Percentiles rank a stretch among this genome's conserved stretches.
These are phyloP conservation scores for Termitomyces sp. DNA, from an alignment of 768 basidiomycete genomes.

Conservation along the genomic window DNA sequence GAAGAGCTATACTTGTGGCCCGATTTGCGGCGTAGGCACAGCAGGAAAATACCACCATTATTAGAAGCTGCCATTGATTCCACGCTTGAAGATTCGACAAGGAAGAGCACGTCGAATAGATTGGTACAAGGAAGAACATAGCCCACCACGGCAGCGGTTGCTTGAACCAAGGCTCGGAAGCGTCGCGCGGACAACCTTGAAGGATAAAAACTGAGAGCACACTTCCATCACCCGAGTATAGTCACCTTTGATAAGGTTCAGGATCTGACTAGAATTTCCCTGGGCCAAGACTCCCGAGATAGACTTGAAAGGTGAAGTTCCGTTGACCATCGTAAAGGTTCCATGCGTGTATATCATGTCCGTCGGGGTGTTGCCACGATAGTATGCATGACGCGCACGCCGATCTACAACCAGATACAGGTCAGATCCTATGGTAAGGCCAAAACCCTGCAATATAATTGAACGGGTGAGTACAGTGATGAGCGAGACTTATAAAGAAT, in stretches of 20 bases:
- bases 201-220: conserved; percentile 7
- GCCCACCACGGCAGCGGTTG: conserved; percentile 81
- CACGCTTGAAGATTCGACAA: conserved; percentile 72
- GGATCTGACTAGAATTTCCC: conserved; percentile 28
- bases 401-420: conserved; percentile 69
- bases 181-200: conserved; percentile 71
- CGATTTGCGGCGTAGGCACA: conserved; percentile 69
- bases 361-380: conserved; percentile 35
- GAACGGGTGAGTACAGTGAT: neutral
- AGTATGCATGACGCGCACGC: conserved; percentile 45
- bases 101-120: conserved; percentile 70
- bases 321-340: conserved; percentile 43
- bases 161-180: conserved; percentile 71
- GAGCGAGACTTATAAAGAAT: neutral
- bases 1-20: conserved; percentile 52
- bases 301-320: conserved; percentile 29
- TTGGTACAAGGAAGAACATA: conserved; percentile 69
- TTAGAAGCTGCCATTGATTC: conserved; percentile 62
- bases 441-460: conserved; percentile 56
- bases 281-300: conserved; percentile 43
- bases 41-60: conserved; percentile 79
- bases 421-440: conserved; percentile 79
- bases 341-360: conserved; percentile 50
- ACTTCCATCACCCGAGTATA: neutral
- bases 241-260: conserved; percentile 46